phyloP scores from a whole-genome alignment of 495 filamentous ascomycete species.

The Penicillium pulvis region DNA sequence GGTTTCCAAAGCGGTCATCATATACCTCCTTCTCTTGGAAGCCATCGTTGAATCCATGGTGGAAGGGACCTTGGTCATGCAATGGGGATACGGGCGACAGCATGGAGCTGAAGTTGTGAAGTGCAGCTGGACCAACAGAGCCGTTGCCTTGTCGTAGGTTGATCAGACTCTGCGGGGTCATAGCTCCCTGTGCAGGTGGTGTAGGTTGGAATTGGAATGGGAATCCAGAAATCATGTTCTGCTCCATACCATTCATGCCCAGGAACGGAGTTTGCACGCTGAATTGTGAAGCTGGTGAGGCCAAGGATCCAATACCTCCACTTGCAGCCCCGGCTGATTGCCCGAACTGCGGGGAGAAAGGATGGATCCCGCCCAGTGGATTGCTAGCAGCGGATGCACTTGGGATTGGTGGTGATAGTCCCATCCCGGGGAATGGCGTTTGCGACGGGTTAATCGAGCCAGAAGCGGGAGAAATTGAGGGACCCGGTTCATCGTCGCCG shows the following conservation, averaged over 20 bases:
- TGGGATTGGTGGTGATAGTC: constrained; percentile 57
- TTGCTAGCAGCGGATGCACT: constrained; percentile 49
- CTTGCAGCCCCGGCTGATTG: constrained; percentile 56
- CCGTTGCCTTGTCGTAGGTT: constrained; percentile 39
- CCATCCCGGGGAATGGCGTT: constrained; percentile 58
- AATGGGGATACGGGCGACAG: constrained; percentile 49
- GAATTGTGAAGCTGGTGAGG: constrained; percentile 57
- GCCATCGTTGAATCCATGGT: constrained; percentile 36
- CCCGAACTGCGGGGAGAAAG: constrained; percentile 49
- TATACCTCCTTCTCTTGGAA: constrained; percentile 36
- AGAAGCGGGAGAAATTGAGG: constrained; percentile 74
- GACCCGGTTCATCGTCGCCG: constrained; percentile 66
- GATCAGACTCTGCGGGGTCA: constrained; percentile 48
- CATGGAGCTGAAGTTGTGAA: constrained; percentile 45
- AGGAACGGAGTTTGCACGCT: constrained; percentile 46
- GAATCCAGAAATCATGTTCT: constrained; percentile 38
- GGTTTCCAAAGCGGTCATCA: constrained; percentile 24
- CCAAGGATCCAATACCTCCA: constrained; percentile 59
- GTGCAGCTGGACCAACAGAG: constrained; percentile 32
- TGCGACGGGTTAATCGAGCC: constrained; percentile 60
- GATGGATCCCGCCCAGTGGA: constrained; percentile 36
- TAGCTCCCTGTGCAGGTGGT: constrained; percentile 44
- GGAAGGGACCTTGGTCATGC: constrained; percentile 39
- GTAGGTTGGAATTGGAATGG: constrained; percentile 50
- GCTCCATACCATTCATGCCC: constrained; percentile 45